Conservation (phyloP, 2,329 filamentous ascomycete genomes). For the Ophiognomonia clavigignenti-juglandacearum region DNA sequence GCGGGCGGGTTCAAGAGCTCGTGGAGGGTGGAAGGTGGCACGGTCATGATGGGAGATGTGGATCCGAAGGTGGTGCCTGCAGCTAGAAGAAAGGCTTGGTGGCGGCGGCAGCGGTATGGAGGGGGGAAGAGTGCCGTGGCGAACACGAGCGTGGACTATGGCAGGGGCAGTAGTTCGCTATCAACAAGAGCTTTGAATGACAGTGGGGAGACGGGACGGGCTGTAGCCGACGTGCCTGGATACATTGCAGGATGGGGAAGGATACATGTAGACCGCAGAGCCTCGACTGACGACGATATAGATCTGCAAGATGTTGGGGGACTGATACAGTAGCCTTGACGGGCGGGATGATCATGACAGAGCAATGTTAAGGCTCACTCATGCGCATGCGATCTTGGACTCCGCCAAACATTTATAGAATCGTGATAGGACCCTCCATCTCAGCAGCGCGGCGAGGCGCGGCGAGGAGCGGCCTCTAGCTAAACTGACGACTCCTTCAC, state of each 20-base stretch:
- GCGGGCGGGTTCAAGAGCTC: slow-evolving; percentile 20
- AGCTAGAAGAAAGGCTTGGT: slow-evolving; percentile 15
- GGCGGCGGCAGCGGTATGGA: slow-evolving; percentile 19
- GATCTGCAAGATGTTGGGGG: slow-evolving; percentile 33
- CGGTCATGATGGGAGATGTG: slow-evolving; percentile 16
- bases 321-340: slow-evolving; percentile 21
- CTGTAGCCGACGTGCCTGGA: slow-evolving; percentile 26
- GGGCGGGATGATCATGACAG: not conserved
- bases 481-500: not conserved
- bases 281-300: slow-evolving; percentile 29
- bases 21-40: slow-evolving; percentile 26
- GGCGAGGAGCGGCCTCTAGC: no score
- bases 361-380: no score
- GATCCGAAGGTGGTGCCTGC: slow-evolving; percentile 15
- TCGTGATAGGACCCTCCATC: no score
- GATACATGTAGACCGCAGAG: slow-evolving; percentile 30
- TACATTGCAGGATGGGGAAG: slow-evolving; percentile 37
- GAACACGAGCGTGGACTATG: slow-evolving; percentile 11
- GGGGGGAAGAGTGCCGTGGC: not conserved
- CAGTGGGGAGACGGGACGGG: slow-evolving; percentile 6
- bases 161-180: slow-evolving; percentile 10
- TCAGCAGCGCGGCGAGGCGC: no score
- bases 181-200: slow-evolving; percentile 19
- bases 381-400: not conserved
- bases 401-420: not conserved